Percentiles rank a stretch among this genome's conserved stretches.
Evolutionary conservation across 2,329 filamentous ascomycete species (phyloP).

Genomic region (Arachnomyces sp.): DNA sequence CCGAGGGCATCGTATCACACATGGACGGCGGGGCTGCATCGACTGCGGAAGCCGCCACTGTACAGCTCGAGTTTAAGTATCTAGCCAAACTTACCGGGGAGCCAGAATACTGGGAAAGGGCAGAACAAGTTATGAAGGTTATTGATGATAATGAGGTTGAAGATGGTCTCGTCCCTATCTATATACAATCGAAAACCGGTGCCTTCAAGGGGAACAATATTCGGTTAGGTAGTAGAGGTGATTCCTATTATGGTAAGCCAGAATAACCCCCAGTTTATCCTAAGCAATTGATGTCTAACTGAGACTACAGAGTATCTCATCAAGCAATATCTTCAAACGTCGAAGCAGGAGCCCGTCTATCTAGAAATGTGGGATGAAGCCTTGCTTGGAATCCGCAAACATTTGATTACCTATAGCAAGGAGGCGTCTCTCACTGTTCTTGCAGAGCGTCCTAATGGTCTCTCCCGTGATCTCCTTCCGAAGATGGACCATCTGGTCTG

Average conservation of each 20-base stretch:
- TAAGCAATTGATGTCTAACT: background rate
- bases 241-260: conserved; percentile 74
- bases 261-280: background rate
- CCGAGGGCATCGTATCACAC: conserved; percentile 71
- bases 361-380: conserved; percentile 88
- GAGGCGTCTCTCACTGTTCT: conserved; percentile 78
- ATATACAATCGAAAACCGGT: conserved; percentile 71
- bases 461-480: conserved; percentile 59
- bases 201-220: conserved; percentile 79
- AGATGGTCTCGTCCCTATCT: conserved; percentile 87
- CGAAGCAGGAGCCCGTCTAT: conserved; percentile 76
- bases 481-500: conserved; percentile 99
- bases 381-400: conserved; percentile 76
- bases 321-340: conserved; percentile 95
- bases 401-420: conserved; percentile 82
- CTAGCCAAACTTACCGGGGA: conserved; percentile 91
- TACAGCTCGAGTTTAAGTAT: conserved; percentile 97
- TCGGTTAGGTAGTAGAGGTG: conserved; percentile 83
- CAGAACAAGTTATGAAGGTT: conserved; percentile 84
- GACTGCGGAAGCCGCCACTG: conserved; percentile 82
- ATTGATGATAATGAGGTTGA: conserved; percentile 72
- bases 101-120: conserved; percentile 82
- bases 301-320: conserved; percentile 70
- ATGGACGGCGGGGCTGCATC: conserved; percentile 81
- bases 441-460: conserved; percentile 71